Base-by-base conservation (phyloP, 768 basidiomycete species). In the Psilocybe subaeruginosa region DNA sequence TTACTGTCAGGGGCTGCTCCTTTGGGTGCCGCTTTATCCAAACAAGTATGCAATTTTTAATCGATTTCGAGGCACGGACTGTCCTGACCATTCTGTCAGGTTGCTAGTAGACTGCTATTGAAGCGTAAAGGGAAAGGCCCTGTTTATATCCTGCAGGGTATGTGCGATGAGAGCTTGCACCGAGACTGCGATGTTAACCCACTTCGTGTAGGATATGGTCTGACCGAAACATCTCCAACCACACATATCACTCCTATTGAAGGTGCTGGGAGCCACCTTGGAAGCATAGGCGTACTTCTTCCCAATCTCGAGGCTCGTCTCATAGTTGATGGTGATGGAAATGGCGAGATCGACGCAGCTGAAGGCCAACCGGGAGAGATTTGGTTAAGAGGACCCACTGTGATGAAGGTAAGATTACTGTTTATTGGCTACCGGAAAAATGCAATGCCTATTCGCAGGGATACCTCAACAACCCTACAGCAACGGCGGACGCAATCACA, bases 1-100 rank as follows among this genome's bases (percentile, higher is more conserved):
- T 65, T 95, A 35, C 79, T 86, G 62, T 91, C 86, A 3, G 94
- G 92, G 2, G 95, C 93, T 0, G 95, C 95, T 1, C 94, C 95
- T 0, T 74, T 95, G 1, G 88, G 90, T 0, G 79, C 82, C 1
- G 82, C 85, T 2, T 77, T 95, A 16, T 83, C 84, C 2, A 74
- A 78, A 23, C 76, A 84, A 23, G 83, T 87, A 14, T 66, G 72
- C 43, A 8, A 31, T 33, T 17, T 16, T n/a, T 30, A 9, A 17
- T 58, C 11, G 17, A 54, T 16, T 55, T 41, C 19, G 33, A 35
- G 33, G 6, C 7, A 35, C 33, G 7, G 11, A 63, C 2, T 6
- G 19, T 8, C 47, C 33, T 43, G 30, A 17, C 3, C 12, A 3
- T 45, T 31, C 7, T 12, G 1, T 37, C 52, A 78, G 78, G 80